Evolutionary conservation across 176 grass and related monocot species (phyloP).

Genomic region (Eremochloa ophiuroides): DNA sequence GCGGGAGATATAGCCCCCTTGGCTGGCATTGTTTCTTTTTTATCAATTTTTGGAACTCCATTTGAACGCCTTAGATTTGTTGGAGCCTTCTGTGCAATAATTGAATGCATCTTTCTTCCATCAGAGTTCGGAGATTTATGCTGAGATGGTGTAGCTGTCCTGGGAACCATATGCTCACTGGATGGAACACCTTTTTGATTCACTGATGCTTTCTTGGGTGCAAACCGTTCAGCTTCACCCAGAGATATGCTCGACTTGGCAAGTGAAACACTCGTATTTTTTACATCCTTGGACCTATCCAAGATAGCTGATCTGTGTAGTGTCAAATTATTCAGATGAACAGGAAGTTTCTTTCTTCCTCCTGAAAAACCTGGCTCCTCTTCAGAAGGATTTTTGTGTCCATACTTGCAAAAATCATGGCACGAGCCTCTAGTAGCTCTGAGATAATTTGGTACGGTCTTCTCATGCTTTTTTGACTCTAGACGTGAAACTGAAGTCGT

Average conservation of each 20-base stretch:
- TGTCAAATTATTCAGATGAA: slow-evolving; percentile 38
- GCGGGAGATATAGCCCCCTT: slow-evolving; percentile 6
- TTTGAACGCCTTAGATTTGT: slow-evolving; percentile 24
- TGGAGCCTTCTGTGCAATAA: slow-evolving; percentile 29
- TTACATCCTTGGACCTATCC: slow-evolving; percentile 36
- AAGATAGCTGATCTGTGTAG: slow-evolving; percentile 38
- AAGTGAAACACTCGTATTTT: slow-evolving; percentile 22
- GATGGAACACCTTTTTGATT: slow-evolving; percentile 41
- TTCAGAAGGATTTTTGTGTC: slow-evolving; percentile 44
- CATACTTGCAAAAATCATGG: slow-evolving; percentile 95
- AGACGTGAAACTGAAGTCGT: slow-evolving; percentile 28
- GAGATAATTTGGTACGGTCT: slow-evolving; percentile 56
- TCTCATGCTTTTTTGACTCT: slow-evolving; percentile 45
- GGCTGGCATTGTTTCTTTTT: slow-evolving; percentile 6
- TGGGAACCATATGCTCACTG: slow-evolving; percentile 29
- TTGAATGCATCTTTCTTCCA: slow-evolving; percentile 34
- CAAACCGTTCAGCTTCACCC: slow-evolving; percentile 23
- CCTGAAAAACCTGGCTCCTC: slow-evolving; percentile 24
- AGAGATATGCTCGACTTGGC: slow-evolving; percentile 29
- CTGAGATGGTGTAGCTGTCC: slow-evolving; percentile 12
- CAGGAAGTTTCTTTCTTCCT: slow-evolving; percentile 46
- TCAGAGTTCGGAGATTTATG: slow-evolving; percentile 21
- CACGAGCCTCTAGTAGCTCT: slow-evolving; percentile 73
- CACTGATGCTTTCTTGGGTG: slow-evolving; percentile 10
- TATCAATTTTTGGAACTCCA: slow-evolving; percentile 28